Conservation (phyloP, 2,329 filamentous ascomycete genomes). For the Nakataea oryzae region DNA sequence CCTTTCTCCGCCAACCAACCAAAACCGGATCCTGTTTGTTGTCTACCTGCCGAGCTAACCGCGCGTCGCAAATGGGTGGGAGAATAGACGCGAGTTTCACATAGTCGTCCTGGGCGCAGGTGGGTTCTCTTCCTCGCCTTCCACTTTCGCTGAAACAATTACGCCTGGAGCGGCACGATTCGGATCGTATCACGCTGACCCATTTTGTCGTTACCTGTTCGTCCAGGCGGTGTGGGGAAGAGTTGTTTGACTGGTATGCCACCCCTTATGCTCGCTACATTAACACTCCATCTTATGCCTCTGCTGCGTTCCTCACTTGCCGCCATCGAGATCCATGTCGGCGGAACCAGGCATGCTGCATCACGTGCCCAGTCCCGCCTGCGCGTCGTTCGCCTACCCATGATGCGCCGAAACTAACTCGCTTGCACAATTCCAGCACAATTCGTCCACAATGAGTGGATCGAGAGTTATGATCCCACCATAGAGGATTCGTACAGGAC, state of each 20-base stretch:
- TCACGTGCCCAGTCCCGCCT: conserved; percentile 7
- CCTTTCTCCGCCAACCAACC: background rate
- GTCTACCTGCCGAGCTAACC: background rate
- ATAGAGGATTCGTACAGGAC: conserved; percentile 72
- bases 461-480: conserved; percentile 75
- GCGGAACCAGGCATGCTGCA: conserved; percentile 7
- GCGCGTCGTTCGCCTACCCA: conserved; percentile 12
- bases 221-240: conserved; percentile 78
- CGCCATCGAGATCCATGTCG: background rate
- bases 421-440: conserved; percentile 46
- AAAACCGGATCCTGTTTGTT: background rate
- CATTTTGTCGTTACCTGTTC: conserved; percentile 4
- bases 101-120: conserved; percentile 75
- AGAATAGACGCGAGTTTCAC: conserved; percentile 61
- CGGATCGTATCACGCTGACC: background rate
- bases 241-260: conserved; percentile 73
- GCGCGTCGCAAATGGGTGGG: background rate
- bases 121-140: conserved; percentile 28
- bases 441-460: conserved; percentile 91
- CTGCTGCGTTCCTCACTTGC: too few relatives aligned
- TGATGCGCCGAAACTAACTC: background rate
- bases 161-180: background rate
- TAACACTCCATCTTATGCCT: conserved; percentile 1
- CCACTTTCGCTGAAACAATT: background rate
- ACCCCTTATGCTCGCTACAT: conserved; percentile 8